phyloP scores from a whole-genome alignment of 73 alveolate species.

The Stentor coeruleus region DNA sequence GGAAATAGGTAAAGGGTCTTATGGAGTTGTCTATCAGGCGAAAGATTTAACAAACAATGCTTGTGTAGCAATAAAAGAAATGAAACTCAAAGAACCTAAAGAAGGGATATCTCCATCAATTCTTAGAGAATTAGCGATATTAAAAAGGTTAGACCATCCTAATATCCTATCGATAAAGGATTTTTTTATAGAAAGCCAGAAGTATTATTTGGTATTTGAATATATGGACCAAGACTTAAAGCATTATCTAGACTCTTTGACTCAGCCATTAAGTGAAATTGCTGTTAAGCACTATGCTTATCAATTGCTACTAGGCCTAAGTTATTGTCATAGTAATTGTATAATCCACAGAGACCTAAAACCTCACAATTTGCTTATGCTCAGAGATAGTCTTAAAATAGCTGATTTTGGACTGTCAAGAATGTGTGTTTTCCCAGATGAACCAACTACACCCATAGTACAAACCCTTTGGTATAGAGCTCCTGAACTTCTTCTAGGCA shows the following conservation, averaged over 20 bases:
- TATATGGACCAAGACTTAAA: slow-evolving; percentile 47
- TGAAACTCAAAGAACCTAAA: too few relatives aligned
- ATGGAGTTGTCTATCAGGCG: neutral
- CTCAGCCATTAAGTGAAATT: slow-evolving; percentile 34
- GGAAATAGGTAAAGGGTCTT: neutral
- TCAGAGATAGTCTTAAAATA: slow-evolving; percentile 29
- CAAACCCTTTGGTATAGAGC: slow-evolving; percentile 94
- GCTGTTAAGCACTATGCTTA: slow-evolving; percentile 33
- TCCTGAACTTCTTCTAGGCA: slow-evolving; percentile 77
- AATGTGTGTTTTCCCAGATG: slow-evolving; percentile 28
- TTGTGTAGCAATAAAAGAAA: neutral
- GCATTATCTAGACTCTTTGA: slow-evolving; percentile 43
- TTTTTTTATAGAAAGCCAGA: slow-evolving; percentile 38
- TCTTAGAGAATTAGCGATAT: slow-evolving; percentile 45
- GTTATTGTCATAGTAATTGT: slow-evolving; percentile 47
- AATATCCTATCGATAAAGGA: slow-evolving; percentile 46
- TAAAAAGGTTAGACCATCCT: slow-evolving; percentile 52
- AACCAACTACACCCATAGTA: slow-evolving; percentile 32
- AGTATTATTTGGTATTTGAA: slow-evolving; percentile 42
- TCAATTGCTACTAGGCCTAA: slow-evolving; percentile 48
- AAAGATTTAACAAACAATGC: neutral
- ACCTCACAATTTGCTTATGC: slow-evolving; percentile 43
- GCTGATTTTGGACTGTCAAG: slow-evolving; percentile 57
- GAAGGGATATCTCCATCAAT: neutral
- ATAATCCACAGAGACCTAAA: slow-evolving; percentile 57